These are phyloP conservation scores for Hemileia vastatrix DNA, from an alignment of 1,284 basidiomycete genomes.

Conservation along the genomic window DNA sequence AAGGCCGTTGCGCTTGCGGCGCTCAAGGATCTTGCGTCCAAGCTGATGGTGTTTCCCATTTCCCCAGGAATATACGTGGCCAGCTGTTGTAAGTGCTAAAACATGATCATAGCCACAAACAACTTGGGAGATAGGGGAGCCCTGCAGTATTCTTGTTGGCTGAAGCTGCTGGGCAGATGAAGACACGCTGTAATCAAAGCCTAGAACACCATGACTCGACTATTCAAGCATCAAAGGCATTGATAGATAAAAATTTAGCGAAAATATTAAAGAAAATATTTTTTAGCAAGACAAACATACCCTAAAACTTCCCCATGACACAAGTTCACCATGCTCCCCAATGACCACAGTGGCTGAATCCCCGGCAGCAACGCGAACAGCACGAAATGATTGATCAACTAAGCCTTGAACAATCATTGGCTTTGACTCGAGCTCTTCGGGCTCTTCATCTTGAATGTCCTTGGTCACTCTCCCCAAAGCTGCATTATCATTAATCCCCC, in stretches of 20 bases:
- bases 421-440: slow-evolving; percentile 66
- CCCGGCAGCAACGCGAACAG: slow-evolving; percentile 69
- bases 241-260: slow-evolving; percentile 1
- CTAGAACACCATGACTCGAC: slow-evolving; percentile 68
- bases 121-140: slow-evolving; percentile 56
- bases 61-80: slow-evolving; percentile 67
- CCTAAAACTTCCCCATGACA: slow-evolving; percentile 85
- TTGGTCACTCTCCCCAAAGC: slow-evolving; percentile 73
- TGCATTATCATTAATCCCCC: slow-evolving; percentile 81
- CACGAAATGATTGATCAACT: slow-evolving; percentile 59
- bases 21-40: slow-evolving; percentile 65
- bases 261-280: neutral
- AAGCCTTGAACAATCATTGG: slow-evolving; percentile 65
- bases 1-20: slow-evolving; percentile 71
- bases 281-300: too few species aligned
- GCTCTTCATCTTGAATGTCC: slow-evolving; percentile 60
- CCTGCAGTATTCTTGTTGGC: slow-evolving; percentile 47
- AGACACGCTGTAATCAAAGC: slow-evolving; percentile 60
- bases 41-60: slow-evolving; percentile 78
- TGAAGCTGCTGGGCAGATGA: slow-evolving; percentile 46
- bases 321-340: slow-evolving; percentile 63
- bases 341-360: slow-evolving; percentile 76
- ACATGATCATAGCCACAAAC: slow-evolving; percentile 78
- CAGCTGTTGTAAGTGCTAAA: slow-evolving; percentile 70
- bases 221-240: too few species aligned